These are phyloP conservation scores for Clausena lansium DNA, from an alignment of 345 rosid genomes.

Conservation along the genomic window DNA sequence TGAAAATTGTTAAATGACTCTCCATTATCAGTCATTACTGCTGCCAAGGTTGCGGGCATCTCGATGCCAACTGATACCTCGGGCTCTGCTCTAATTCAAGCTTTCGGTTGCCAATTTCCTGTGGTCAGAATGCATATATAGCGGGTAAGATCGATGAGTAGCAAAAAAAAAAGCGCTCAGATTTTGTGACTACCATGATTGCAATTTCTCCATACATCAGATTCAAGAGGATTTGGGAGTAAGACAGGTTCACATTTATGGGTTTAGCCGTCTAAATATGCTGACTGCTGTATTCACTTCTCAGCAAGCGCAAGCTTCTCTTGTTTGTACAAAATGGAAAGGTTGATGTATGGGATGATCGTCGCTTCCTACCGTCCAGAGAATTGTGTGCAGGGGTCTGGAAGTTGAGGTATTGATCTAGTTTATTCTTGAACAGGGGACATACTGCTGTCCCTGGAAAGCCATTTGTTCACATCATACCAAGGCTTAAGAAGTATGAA, in stretches of 20 bases:
- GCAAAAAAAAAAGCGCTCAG: slow-evolving; percentile 50
- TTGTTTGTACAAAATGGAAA: slow-evolving; percentile 81
- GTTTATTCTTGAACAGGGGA: slow-evolving; percentile 94
- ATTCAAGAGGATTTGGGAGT: slow-evolving; percentile 79
- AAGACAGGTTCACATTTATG: slow-evolving; percentile 57
- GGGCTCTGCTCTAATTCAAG: not conserved
- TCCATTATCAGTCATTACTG: not conserved
- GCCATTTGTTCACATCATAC: slow-evolving; percentile 74
- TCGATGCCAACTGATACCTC: not conserved
- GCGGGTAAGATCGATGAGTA: not conserved
- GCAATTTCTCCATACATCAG: slow-evolving; percentile 71
- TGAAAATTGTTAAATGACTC: not conserved
- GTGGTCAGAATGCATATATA: not conserved
- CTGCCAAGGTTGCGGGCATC: not conserved
- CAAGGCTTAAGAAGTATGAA: slow-evolving; percentile 82
- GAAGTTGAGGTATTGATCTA: slow-evolving; percentile 79
- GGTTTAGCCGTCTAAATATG: slow-evolving; percentile 78
- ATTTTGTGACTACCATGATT: slow-evolving; percentile 79
- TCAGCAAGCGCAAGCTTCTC: slow-evolving; percentile 83
- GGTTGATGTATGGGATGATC: slow-evolving; percentile 96
- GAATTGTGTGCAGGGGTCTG: slow-evolving; percentile 84
- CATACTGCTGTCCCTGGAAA: slow-evolving; percentile 87
- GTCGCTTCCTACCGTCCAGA: slow-evolving; percentile 88
- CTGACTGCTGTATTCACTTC: slow-evolving; percentile 81
- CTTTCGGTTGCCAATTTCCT: not conserved